Percentiles rank a stretch among this genome's conserved stretches.
Conservation (phyloP, 2,329 filamentous ascomycete genomes). For the Diaporthe ilicicola region DNA sequence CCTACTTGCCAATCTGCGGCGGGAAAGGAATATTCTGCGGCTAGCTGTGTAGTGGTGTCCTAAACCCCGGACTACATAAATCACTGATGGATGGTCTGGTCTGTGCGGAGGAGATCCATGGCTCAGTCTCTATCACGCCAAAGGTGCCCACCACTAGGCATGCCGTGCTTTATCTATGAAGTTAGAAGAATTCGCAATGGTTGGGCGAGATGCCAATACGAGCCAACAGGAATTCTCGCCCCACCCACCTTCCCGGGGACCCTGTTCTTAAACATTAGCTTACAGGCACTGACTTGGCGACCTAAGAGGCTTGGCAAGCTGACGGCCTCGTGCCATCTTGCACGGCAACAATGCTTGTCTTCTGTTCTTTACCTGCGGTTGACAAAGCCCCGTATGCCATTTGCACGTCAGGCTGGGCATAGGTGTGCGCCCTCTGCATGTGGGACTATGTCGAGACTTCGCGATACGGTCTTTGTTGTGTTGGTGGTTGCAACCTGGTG, state of each 20-base stretch:
- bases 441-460: background rate
- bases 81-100: background rate
- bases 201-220: background rate
- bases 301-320: background rate
- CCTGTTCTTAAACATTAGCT: background rate
- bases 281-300: background rate
- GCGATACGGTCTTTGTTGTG: background rate
- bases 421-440: background rate
- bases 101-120: background rate
- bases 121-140: background rate
- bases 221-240: background rate
- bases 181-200: background rate
- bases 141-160: background rate
- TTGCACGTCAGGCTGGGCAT: background rate
- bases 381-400: background rate
- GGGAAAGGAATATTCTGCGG: background rate
- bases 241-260: background rate
- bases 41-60: background rate
- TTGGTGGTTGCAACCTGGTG: constrained; percentile 4
- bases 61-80: background rate
- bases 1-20: background rate
- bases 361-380: background rate
- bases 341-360: background rate
- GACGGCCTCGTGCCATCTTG: background rate
- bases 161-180: background rate